Evolutionary conservation across 345 rosid genomes (phyloP).

Genomic region (Erodium maritimum): DNA sequence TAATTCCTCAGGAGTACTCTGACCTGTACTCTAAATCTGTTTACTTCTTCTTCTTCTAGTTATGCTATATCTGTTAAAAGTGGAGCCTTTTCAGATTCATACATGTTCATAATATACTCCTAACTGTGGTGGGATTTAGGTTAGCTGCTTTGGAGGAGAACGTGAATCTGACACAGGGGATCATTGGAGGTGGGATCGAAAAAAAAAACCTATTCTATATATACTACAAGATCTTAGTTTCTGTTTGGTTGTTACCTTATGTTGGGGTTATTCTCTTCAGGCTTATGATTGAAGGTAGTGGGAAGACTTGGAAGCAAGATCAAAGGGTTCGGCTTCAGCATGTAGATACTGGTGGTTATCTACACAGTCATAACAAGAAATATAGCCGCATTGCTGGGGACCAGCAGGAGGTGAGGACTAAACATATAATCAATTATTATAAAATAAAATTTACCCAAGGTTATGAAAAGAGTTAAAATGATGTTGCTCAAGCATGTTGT

Average conservation of each 20-base stretch:
- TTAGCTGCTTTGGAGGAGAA: conserved; percentile 96
- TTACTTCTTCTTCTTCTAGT: too few relatives aligned
- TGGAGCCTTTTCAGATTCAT: not conserved
- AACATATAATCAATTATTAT: not conserved
- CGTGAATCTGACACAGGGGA: conserved; percentile 90
- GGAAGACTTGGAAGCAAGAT: conserved; percentile 90
- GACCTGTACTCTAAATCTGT: too few relatives aligned
- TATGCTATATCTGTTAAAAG: too few relatives aligned
- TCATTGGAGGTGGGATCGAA: conserved; percentile 58
- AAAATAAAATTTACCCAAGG: not conserved
- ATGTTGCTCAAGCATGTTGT: not conserved
- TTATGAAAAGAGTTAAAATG: not conserved
- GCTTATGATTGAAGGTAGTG: conserved; percentile 81
- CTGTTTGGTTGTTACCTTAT: conserved; percentile 1
- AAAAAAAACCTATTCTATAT: too few relatives aligned
- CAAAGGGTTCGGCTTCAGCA: conserved; percentile 90
- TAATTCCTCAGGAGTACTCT: too few relatives aligned
- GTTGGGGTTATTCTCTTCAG: conserved; percentile 22
- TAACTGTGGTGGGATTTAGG: conserved; percentile 23
- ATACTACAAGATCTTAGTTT: too few relatives aligned
- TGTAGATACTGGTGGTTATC: conserved; percentile 84
- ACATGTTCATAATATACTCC: too few relatives aligned
- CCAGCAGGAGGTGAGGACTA: conserved; percentile 86
- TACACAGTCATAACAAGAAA: conserved; percentile 96
- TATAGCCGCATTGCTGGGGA: conserved; percentile 97